A percentile compares a stretch with the other conserved stretches of the same genome.
Evolutionary conservation across 306 rosid genomes (phyloP).

Genomic region (Vigna angularis): DNA sequence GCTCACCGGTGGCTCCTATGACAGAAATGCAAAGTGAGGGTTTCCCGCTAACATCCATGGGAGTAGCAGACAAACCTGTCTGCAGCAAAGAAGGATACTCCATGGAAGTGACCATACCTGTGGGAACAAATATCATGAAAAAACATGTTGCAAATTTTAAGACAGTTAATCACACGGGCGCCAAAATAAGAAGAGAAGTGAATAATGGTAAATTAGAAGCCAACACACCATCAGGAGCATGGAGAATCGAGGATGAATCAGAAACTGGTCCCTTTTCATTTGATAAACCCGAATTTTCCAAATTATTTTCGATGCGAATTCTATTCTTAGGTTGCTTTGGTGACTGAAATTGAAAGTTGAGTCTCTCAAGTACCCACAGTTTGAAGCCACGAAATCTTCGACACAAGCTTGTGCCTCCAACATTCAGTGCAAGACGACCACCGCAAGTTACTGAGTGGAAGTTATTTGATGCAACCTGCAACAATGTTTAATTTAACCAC

Average conservation of each 20-base stretch:
- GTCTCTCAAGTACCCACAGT: constrained; percentile 64
- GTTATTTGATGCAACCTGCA: constrained; percentile 55
- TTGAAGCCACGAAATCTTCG: constrained; percentile 64
- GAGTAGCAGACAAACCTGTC: constrained; percentile 42
- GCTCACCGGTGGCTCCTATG: constrained; percentile 94
- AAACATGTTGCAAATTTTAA: background rate
- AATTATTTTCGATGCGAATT: constrained; percentile 45
- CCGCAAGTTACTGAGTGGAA: constrained; percentile 36
- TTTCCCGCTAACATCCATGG: constrained; percentile 43
- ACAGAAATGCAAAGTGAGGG: constrained; percentile 88
- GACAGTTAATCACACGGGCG: background rate
- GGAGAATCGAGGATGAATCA: constrained; percentile 39
- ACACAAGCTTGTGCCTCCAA: constrained; percentile 60
- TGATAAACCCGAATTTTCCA: constrained; percentile 48
- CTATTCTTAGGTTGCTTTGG: constrained; percentile 49
- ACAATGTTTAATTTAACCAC: background rate
- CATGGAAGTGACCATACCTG: constrained; percentile 47
- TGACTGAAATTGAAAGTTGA: constrained; percentile 50
- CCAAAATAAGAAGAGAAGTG: constrained; percentile 11
- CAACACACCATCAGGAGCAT: constrained; percentile 53
- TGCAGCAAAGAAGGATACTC: constrained; percentile 54
- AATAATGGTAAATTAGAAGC: constrained; percentile 1
- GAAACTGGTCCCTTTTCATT: constrained; percentile 49
- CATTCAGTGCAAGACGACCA: constrained; percentile 44
- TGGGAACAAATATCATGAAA: constrained; percentile 30